Base-by-base conservation (phyloP, 306 rosid species). In the Parietaria judaica region DNA sequence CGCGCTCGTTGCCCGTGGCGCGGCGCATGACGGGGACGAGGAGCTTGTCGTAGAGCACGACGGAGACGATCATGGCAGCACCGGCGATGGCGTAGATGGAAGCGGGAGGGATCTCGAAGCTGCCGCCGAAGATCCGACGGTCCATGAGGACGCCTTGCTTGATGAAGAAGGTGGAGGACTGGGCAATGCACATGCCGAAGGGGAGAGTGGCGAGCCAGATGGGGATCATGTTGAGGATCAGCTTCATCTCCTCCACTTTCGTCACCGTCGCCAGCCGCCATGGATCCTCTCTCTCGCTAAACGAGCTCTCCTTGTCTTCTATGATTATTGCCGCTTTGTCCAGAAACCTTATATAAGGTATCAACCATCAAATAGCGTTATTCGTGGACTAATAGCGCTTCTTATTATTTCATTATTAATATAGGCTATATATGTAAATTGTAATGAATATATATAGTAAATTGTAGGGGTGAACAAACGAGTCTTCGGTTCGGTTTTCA, bases 271-370 rank as follows among this genome's bases (percentile, higher is more conserved):
- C 81, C 8, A 88, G 83, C 60, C 73, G 77, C 94, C 95, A 92
- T 0, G 92, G 86, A 65, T 78, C 77, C 54, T 74, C 74, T 63
- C 80, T 86, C 66, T 70, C 84, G 10, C 50, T 66, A 57, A 39
- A 46, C 56, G 72, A 53, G 48, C 61, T 72, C 3, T 60, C 12
- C 37, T 35, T 61, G 37, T 74, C 63, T 54, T 73, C 86, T 34
- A 83, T 16, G 61, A 88, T 75, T 0, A 46, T 49, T n/a, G 98
- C 98, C 9, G 98, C 98, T 71, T 82, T 88, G 96, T 91, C 95
- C 31, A 91, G 81, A 80, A 88, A 91, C 63, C 98, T 91, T 69
- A 41, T 5, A 7, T 39, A 39, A 39, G 7, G 4, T 3, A 41
- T 41, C 7, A 41, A 3, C 6, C 1, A 41, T 41, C 6, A 23